These are phyloP conservation scores for Penicillium longicatenatum DNA, from an alignment of 495 filamentous ascomycete genomes.

Conservation along the genomic window DNA sequence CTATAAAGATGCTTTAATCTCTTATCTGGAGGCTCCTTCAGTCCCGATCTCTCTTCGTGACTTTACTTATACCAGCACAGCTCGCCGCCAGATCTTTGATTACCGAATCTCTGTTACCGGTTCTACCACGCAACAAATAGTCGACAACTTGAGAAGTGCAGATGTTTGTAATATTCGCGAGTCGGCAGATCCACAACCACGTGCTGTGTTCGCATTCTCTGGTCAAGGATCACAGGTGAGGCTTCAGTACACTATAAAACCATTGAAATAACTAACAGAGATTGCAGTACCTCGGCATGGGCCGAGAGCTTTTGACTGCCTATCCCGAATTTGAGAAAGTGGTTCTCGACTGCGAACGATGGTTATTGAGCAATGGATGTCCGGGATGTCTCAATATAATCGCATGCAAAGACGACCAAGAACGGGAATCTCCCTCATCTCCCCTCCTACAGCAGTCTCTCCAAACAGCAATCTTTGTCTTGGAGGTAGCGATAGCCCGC, in stretches of 20 bases:
- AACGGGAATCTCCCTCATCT: background rate
- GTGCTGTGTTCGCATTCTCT: background rate
- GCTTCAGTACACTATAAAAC: background rate
- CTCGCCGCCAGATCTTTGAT: background rate
- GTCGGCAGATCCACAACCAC: background rate
- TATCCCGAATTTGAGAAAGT: background rate
- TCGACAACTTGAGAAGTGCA: background rate
- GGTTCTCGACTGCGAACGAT: background rate
- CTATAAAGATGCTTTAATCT: background rate
- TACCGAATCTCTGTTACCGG: background rate
- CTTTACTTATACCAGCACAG: background rate
- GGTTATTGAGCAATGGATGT: background rate
- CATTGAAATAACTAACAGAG: background rate
- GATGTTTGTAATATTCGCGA: background rate
- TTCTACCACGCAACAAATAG: background rate
- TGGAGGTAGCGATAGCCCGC: background rate
- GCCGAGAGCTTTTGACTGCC: background rate
- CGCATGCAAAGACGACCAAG: background rate
- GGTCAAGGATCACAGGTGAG: constrained; percentile 1
- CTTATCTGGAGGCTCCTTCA: background rate
- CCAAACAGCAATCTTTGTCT: background rate
- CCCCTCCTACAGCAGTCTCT: background rate
- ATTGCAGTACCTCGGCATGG: background rate
- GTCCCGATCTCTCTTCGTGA: background rate
- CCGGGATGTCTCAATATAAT: background rate